Base-by-base conservation (phyloP, 768 basidiomycete species). In the Agrocybe chaxingu region DNA sequence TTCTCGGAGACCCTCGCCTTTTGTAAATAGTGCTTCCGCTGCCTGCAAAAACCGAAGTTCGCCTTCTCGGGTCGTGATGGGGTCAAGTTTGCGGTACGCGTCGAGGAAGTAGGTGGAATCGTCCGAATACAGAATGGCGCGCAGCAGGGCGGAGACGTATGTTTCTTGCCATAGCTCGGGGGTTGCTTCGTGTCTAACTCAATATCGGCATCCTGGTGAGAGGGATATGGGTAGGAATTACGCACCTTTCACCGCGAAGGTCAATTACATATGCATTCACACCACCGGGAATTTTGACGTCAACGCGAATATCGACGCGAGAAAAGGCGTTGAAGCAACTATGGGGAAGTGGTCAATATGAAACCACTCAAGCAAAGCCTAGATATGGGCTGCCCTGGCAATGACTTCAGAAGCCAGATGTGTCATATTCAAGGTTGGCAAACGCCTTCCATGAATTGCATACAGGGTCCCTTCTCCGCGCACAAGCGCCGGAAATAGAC, bases 321-420 rank as follows among this genome's bases (percentile, higher is more conserved):
- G 95, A 95, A 65, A 99, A 99, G 8, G 97, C 97, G 66, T 99
- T 97, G 74, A 97, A 99, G 69, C 93, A 97, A 69, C 92, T 91
- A 53, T 2, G 45, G 8, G 34, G 8, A 38, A 49, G 48, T 35
- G 9, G 8, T 47, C 43, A 19, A 33, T 18, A 50, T 3, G 8
- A 34, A 42, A n/a, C 32, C 18, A 50, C 38, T 29, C 1, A n/a
- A 18, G 24, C 24, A 24, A 24, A 24, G 24, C 24, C 24, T 24
- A 5, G 24, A 3, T 24, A 5, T 3, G 24, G 24, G 5, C 24
- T 24, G 24, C 24, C 5, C 5, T 24, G 24, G 24, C 24, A 24
- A 24, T 24, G 24, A 24, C 24, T 5, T 24, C 24, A 24, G 24
- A 24, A 24, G 24, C 24, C 24, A 16, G 16, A 3, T 24, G 24